These are phyloP conservation scores for Solanum bukasovii DNA, from an alignment of 257 asterid species.

Conservation along the genomic window DNA sequence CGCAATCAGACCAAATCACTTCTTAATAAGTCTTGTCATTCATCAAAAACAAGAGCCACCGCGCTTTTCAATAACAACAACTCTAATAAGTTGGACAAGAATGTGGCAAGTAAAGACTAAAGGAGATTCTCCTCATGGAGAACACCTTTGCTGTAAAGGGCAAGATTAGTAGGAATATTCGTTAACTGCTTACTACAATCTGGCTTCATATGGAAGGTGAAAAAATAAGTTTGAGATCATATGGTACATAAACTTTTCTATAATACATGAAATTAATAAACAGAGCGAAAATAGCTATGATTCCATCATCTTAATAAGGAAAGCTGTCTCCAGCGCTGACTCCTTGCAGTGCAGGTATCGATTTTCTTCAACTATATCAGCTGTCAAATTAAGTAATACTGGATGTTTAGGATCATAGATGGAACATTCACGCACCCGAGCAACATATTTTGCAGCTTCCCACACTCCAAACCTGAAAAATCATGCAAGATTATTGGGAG, in stretches of 20 bases:
- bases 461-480: constrained; percentile 83
- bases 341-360: constrained; percentile 78
- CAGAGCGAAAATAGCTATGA: background rate
- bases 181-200: background rate
- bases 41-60: background rate
- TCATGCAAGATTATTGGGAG: background rate
- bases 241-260: background rate
- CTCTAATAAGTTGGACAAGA: background rate
- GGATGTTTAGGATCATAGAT: constrained; percentile 69
- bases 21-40: background rate
- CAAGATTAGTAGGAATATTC: background rate
- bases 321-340: constrained; percentile 75
- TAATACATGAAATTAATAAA: background rate
- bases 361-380: constrained; percentile 77
- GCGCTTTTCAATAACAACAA: background rate
- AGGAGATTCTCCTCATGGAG: background rate
- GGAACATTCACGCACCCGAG: constrained; percentile 69
- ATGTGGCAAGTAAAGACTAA: background rate
- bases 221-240: background rate
- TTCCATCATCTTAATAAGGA: constrained; percentile 61
- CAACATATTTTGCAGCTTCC: constrained; percentile 96
- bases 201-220: background rate
- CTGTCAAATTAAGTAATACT: constrained; percentile 60
- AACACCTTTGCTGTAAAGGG: background rate
- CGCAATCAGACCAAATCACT: background rate